These are phyloP conservation scores for Lachnellula cervina DNA, from an alignment of 2,329 filamentous ascomycete species.

Conservation along the genomic window DNA sequence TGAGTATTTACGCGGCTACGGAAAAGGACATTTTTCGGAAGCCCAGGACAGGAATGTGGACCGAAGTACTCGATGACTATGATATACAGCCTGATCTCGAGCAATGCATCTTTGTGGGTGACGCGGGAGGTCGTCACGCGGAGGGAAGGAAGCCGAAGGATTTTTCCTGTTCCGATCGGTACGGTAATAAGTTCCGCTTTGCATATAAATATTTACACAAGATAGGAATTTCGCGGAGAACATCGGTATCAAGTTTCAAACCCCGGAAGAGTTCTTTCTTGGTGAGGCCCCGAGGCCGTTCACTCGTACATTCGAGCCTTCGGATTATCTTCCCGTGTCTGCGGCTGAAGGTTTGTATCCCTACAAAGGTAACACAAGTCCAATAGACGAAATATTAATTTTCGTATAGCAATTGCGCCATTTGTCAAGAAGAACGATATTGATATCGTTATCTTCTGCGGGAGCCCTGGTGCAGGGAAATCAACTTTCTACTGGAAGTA, in stretches of 20 bases:
- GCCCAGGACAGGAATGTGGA: slow-evolving; percentile 87
- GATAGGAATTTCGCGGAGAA: slow-evolving; percentile 78
- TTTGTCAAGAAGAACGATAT: slow-evolving; percentile 55
- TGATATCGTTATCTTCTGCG: slow-evolving; percentile 82
- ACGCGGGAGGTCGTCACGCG: slow-evolving; percentile 64
- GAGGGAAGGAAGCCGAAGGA: slow-evolving; percentile 46
- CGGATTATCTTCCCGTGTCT: slow-evolving; percentile 42
- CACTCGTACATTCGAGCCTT: slow-evolving; percentile 66
- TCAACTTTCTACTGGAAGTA: slow-evolving; percentile 82
- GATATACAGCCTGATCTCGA: slow-evolving; percentile 53
- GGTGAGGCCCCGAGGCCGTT: slow-evolving; percentile 62
- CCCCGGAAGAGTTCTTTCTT: slow-evolving; percentile 90
- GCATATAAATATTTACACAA: slow-evolving; percentile 9
- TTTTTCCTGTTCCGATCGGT: slow-evolving; percentile 59
- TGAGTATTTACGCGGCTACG: slow-evolving; percentile 82
- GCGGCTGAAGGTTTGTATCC: slow-evolving; percentile 19
- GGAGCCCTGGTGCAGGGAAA: slow-evolving; percentile 85
- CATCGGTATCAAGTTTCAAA: slow-evolving; percentile 71
- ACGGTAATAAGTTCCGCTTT: slow-evolving; percentile 2
- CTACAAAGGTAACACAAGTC: not conserved
- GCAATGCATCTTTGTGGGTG: slow-evolving; percentile 80
- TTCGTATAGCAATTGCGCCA: slow-evolving; percentile 4
- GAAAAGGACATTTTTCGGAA: slow-evolving; percentile 79
- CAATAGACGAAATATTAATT: slow-evolving; percentile 5
- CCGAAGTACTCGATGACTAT: slow-evolving; percentile 51